Evolutionary conservation across 2,329 filamentous ascomycete genomes (phyloP).

Genomic region (Chrysosporium keratinophilum): DNA sequence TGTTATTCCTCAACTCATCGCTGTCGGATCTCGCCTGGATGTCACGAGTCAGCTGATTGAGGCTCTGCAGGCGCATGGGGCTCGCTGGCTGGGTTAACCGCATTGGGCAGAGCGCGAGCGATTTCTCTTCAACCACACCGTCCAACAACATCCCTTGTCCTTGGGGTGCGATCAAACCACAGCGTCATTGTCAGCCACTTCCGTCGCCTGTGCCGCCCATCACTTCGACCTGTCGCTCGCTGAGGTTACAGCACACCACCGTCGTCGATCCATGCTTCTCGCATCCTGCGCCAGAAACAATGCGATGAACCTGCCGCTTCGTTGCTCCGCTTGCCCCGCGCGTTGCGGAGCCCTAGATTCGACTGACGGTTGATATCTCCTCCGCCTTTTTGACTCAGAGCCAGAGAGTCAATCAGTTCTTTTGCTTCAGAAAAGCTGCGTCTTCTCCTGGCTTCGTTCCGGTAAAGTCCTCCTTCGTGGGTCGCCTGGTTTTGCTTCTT

Average conservation of each 20-base stretch:
- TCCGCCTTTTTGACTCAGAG: not conserved
- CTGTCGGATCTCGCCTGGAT: not conserved
- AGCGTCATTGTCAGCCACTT: constrained; percentile 6
- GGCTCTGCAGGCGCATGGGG: constrained; percentile 13
- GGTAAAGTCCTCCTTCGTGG: not conserved
- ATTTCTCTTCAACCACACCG: constrained; percentile 1
- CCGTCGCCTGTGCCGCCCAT: not conserved
- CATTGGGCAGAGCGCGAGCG: constrained; percentile 8
- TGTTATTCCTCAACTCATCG: too few relatives aligned
- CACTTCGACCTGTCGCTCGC: not conserved
- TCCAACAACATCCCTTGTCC: constrained; percentile 5
- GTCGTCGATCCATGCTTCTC: not conserved
- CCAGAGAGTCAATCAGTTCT: not conserved
- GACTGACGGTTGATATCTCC: not conserved
- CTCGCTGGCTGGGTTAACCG: constrained; percentile 10
- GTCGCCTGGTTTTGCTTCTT: constrained; percentile 4
- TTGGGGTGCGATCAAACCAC: not conserved
- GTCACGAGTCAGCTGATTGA: constrained; percentile 8
- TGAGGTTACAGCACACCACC: constrained; percentile 1
- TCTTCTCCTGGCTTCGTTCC: not conserved
- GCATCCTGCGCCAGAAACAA: not conserved
- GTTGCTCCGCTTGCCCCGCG: constrained; percentile 9
- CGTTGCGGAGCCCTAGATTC: constrained; percentile 4
- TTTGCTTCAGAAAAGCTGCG: not conserved
- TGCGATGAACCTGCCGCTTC: constrained; percentile 3